Evolutionary conservation across 2,329 filamentous ascomycete genomes (phyloP).

Genomic region (Xylaria sp.): DNA sequence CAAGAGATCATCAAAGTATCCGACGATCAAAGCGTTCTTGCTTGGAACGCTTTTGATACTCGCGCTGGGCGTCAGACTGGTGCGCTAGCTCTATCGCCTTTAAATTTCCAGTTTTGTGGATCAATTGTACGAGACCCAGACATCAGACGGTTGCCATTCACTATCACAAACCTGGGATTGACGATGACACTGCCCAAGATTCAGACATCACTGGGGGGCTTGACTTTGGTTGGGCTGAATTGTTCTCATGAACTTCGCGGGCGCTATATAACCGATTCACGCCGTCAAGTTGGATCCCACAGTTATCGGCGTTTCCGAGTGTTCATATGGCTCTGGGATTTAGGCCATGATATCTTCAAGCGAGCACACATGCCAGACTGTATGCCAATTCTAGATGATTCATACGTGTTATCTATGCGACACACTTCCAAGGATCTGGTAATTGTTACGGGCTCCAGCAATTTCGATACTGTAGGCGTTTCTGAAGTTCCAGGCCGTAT

Average conservation of each 20-base stretch:
- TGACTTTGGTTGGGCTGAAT: slow-evolving; percentile 25
- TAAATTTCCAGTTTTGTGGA: slow-evolving; percentile 26
- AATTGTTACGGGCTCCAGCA: too few species aligned
- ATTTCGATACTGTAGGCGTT: too few species aligned
- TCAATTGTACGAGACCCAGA: slow-evolving; percentile 25
- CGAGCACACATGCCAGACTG: too few species aligned
- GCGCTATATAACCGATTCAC: too few species aligned
- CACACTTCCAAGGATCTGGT: too few species aligned
- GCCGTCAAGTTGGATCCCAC: too few species aligned
- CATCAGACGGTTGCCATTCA: background rate
- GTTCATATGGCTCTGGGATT: background rate
- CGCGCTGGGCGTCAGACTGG: background rate
- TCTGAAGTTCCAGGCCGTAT: too few species aligned
- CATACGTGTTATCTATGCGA: too few species aligned
- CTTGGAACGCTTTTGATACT: slow-evolving; percentile 31
- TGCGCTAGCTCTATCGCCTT: slow-evolving; percentile 25
- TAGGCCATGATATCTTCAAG: too few species aligned
- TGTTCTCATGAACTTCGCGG: slow-evolving; percentile 23
- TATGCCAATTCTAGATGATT: too few species aligned
- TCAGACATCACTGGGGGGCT: accelerated
- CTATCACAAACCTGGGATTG: slow-evolving; percentile 31
- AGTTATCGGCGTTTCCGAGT: background rate
- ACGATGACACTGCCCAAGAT: slow-evolving; percentile 19
- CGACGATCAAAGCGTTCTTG: slow-evolving; percentile 40
- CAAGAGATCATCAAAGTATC: slow-evolving; percentile 44